Base-by-base conservation (phyloP, 2,329 filamentous ascomycete genomes). In the Pezicula rhizophila region DNA sequence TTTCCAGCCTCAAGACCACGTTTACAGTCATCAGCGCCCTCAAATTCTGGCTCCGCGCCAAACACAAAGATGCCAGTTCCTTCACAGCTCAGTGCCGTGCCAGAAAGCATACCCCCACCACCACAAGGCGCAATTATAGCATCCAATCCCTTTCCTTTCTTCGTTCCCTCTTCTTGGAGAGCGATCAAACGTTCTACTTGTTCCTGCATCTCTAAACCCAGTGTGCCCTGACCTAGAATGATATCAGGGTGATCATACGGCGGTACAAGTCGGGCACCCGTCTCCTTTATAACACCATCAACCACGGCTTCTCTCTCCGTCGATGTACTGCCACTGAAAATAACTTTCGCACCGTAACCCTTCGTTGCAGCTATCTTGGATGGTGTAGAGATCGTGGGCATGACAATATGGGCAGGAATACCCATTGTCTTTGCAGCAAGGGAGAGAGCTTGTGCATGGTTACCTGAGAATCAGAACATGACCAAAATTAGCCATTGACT, bases 191-290 rank as follows among this genome's bases (percentile, higher is more conserved):
- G 73, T 4, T 64, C 66, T 1, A 84, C 87, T 64, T 97, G 91
- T 52, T 78, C 72, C 64, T 90, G 84, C 31, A 96, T 68, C 67
- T 99, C 93, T 5, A 96, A 66, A 0, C 83, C 91, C 53, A 88
- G 74, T 0, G 92, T 97, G n/a, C 92, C 93, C 71, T 96, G 91
- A 0, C 93, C 92, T 0, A 96, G 79, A 48, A 97, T 86, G 56
- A 96, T 90, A 66, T 96, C 82, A 2, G 87, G 86, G 68, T 97
- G 88, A 66, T 97, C 89, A 65, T 96, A 96, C 0, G 93, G 91
- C 47, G 91, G 91, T 4, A 99, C 78, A 8, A 96, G 73, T 1
- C 84, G 80, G 0, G 89, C 90, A 37, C 85, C 84, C 1, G 88
- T 95, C 51, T 82, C 70, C 25, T 72, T 70, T 1, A 89, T 77